Evolutionary conservation across 805 yeast species (phyloP), one percentile per base, ranked within the genome.

Genomic region (Danielia reshetovae): DNA sequence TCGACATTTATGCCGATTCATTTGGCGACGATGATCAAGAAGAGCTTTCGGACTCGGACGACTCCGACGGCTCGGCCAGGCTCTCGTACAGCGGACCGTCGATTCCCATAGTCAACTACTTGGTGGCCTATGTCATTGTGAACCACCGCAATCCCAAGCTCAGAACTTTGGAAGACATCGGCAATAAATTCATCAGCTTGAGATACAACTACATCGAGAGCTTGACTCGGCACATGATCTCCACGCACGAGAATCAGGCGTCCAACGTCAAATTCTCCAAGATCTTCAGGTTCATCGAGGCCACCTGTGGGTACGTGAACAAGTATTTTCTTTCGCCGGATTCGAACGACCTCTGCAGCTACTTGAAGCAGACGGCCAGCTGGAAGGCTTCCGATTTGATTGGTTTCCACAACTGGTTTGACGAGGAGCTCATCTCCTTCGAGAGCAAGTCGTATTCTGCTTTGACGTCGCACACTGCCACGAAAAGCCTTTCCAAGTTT

Each of bases 321-420:
- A 36, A 39, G n/a, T 59, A 48, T 34, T 64, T 63, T 32, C 33
- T 43, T 4, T 30, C 32, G 9, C 15, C 34, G 1, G 38, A 38
- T 2, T 11, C 38, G 2, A 46, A 36, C 24, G 54, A 46, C 2
- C 34, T 58, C 11, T 22, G 31, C 5, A 36, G 38, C 4, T 35
- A 28, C 7, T 35, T 56, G 4, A 39, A 31, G 22, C 39, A 32
- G 9, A 34, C 36, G 8, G 43, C 57, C 3, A 31, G 34, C 1
- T 63, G 69, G 69, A 46, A 42, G 5, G 51, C 57, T 1, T 37
- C 52, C 1, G 51, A 49, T 4, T 31, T 54, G 14, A 41, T 63
- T 24, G 69, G 68, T 1, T 60, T 57, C 36, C 54, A 50, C 24
- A 41, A 52, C 34, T 65, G 70, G 69, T 42, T 60, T 23, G 55